Percentiles rank a stretch among this genome's conserved stretches.
Evolutionary conservation across 2,329 filamentous ascomycete species (phyloP).

Genomic region (Xylariales sp.): DNA sequence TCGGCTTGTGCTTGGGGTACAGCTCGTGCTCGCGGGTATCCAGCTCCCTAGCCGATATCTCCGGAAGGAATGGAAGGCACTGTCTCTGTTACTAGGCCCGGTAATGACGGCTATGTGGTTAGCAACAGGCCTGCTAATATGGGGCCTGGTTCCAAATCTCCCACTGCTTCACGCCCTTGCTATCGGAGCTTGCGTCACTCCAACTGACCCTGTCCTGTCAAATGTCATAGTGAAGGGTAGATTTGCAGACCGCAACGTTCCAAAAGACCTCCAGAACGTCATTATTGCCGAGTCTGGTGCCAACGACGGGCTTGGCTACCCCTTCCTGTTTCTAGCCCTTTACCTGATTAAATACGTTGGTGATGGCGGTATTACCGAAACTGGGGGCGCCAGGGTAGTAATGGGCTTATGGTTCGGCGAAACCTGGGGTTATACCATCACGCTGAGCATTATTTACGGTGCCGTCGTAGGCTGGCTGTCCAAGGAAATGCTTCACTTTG

Average conservation of each 20-base stretch:
- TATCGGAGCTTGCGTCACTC: constrained; percentile 57
- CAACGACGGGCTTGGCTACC: constrained; percentile 60
- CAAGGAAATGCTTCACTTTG: constrained; percentile 41
- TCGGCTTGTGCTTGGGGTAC: constrained; percentile 58
- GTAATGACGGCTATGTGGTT: constrained; percentile 62
- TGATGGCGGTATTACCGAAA: no score
- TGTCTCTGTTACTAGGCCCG: constrained; percentile 51
- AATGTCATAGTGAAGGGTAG: constrained; percentile 61
- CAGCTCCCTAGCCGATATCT: constrained; percentile 56
- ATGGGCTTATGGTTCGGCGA: constrained; percentile 55
- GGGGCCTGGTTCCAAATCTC: constrained; percentile 50
- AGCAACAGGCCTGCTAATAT: constrained; percentile 49
- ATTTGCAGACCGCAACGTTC: constrained; percentile 58
- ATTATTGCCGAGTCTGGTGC: constrained; percentile 59
- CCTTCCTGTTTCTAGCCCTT: constrained; percentile 54
- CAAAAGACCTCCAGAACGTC: constrained; percentile 52
- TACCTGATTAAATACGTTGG: constrained; percentile 32
- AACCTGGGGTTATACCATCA: constrained; percentile 55
- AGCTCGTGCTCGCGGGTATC: constrained; percentile 58
- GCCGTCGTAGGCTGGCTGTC: constrained; percentile 43
- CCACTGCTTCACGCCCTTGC: constrained; percentile 50
- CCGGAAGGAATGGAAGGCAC: constrained; percentile 43
- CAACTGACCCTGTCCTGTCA: constrained; percentile 57
- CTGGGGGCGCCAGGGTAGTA: constrained; percentile 30
- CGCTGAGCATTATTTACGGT: constrained; percentile 49